Conservation (phyloP, 2,329 filamentous ascomycete species). For the Aspergillus ruber region DNA sequence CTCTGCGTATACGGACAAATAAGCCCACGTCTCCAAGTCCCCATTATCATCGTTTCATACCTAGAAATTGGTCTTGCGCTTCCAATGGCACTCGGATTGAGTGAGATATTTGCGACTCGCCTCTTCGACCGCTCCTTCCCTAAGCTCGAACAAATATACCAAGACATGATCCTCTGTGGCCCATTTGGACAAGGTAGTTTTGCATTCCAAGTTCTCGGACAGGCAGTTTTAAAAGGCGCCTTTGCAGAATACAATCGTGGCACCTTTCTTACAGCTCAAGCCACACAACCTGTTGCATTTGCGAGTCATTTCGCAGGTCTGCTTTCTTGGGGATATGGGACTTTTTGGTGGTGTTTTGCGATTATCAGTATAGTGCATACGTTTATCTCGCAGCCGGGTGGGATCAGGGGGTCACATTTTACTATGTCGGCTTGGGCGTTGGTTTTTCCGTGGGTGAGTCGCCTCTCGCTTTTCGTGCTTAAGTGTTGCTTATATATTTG, state of each 20-base stretch:
- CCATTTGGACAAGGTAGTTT: slow-evolving; percentile 37
- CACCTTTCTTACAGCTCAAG: slow-evolving; percentile 26
- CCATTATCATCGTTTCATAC: slow-evolving; percentile 37
- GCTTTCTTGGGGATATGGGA: slow-evolving; percentile 34
- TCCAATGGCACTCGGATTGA: slow-evolving; percentile 25
- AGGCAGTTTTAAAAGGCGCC: slow-evolving; percentile 22
- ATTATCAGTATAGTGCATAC: slow-evolving; percentile 28
- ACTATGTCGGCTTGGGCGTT: slow-evolving; percentile 29
- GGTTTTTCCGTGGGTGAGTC: slow-evolving; percentile 36
- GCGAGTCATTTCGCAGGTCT: slow-evolving; percentile 34
- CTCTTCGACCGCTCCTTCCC: slow-evolving; percentile 22
- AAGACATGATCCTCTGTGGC: slow-evolving; percentile 38
- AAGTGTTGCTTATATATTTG: not conserved
- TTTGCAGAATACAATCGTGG: slow-evolving; percentile 30
- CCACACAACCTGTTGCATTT: slow-evolving; percentile 25
- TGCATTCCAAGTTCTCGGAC: slow-evolving; percentile 34
- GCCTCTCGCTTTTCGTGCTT: not conserved
- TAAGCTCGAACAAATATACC: slow-evolving; percentile 19
- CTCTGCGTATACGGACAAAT: slow-evolving; percentile 26
- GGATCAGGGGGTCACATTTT: slow-evolving; percentile 19
- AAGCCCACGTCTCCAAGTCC: slow-evolving; percentile 25
- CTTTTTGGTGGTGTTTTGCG: slow-evolving; percentile 40
- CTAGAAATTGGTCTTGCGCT: slow-evolving; percentile 32
- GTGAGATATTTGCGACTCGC: slow-evolving; percentile 28
- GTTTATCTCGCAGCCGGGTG: slow-evolving; percentile 14